Base-by-base conservation (phyloP, 257 asterid genomes). In the Solanum corneliomulleri region DNA sequence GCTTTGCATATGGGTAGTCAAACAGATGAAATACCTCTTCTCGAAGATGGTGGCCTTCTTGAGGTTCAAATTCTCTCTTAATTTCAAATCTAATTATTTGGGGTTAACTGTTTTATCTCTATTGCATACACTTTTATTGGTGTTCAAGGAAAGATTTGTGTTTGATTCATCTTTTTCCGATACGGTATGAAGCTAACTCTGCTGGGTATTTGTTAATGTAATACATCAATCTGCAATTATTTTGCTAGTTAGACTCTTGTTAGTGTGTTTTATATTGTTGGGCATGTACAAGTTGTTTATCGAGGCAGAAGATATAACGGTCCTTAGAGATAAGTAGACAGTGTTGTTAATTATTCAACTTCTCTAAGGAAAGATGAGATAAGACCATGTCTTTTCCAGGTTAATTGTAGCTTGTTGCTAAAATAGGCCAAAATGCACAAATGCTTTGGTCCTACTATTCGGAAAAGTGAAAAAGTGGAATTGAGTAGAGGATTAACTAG, bases 1-100 rank as follows among this genome's bases (percentile, higher is more conserved):
- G 69, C 18, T 21, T 56, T 82, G 44, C 14, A 71, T 62, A 95
- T 94, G 98, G 97, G 92, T 83, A 89, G 90, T 87, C 93, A 70
- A 47, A 97, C 95, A 88, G 98, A 92, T 42, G 94, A 92, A 78
- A 89, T 93, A 10, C 89, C 91, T 89, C 95, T 95, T 78, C 88
- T 95, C 13, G 96, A 96, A 88, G 95, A 93, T 44, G 95, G 95
- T 44, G 95, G 93, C 76, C 82, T 88, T 66, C 84, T 85, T 39
- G 90, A 94, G 99, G 98, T 94, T 72, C 84, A 27, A 16, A 78
- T 29, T n/a, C 27, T 68, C 23, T 81, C 86, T 70, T 60, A 18
- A 88, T 56, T 41, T n/a, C 78, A 74, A 20, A 2, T 70, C 3
- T n/a, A 52, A 16, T 52, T 52, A 69, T 23, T 9, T 33, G 25